These are phyloP conservation scores for Andrographis paniculata DNA, from an alignment of 305 asterid species.

Conservation along the genomic window DNA sequence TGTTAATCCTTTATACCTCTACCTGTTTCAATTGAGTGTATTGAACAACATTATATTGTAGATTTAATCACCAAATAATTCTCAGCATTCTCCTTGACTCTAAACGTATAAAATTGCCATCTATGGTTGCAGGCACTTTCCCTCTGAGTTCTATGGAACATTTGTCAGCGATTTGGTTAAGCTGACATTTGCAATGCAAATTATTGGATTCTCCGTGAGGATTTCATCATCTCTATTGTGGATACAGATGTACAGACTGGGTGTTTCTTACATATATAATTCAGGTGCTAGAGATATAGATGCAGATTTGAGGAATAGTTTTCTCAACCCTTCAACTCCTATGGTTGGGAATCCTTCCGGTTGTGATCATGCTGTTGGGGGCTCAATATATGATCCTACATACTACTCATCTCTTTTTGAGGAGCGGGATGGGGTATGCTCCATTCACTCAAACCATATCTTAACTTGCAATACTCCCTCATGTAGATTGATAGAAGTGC, in stretches of 20 bases:
- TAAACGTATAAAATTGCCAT: slow-evolving; percentile 4
- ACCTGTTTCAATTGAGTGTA: neutral
- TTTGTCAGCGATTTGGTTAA: slow-evolving; percentile 62
- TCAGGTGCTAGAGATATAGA: slow-evolving; percentile 56
- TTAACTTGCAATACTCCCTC: neutral
- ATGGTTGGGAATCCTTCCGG: slow-evolving; percentile 43
- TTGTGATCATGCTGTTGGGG: slow-evolving; percentile 23
- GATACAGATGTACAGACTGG: slow-evolving; percentile 96
- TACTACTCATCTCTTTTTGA: slow-evolving; percentile 10
- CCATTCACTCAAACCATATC: neutral
- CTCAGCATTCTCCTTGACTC: slow-evolving; percentile 9
- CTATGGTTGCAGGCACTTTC: slow-evolving; percentile 54
- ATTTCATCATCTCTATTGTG: slow-evolving; percentile 73
- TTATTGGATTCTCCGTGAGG: slow-evolving; percentile 70
- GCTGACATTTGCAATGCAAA: slow-evolving; percentile 81
- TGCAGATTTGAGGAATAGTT: slow-evolving; percentile 69
- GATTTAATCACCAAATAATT: slow-evolving; percentile 1
- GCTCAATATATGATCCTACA: slow-evolving; percentile 11
- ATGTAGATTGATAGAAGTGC: neutral
- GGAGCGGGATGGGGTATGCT: slow-evolving; percentile 13
- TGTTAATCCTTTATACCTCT: slow-evolving; percentile 7
- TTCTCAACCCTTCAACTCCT: slow-evolving; percentile 79
- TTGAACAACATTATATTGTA: slow-evolving; percentile 9
- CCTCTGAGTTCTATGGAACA: slow-evolving; percentile 56
- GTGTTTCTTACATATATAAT: slow-evolving; percentile 57